A percentile compares a stretch with the other conserved stretches of the same genome.
Evolutionary conservation across 768 basidiomycete species (phyloP).

Genomic region (Pseudohyphozyma bogoriensis): DNA sequence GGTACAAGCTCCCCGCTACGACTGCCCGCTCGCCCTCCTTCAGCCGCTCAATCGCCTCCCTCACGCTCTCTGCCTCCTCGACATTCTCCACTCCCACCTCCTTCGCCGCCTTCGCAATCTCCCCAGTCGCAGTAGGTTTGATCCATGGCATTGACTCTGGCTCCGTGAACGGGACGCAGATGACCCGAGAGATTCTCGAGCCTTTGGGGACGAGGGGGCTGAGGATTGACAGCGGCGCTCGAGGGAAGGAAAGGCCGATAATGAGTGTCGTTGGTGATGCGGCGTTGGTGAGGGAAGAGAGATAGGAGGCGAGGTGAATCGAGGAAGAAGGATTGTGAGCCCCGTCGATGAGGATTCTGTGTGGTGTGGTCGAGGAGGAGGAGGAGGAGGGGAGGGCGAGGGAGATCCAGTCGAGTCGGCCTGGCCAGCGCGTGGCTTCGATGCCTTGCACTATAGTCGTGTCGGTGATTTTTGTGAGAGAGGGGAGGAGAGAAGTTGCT

Average conservation of each 20-base stretch:
- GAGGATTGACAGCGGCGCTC: conserved; percentile 17
- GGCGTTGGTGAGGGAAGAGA: conserved; percentile 43
- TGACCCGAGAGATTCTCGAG: conserved; percentile 40
- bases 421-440: conserved; percentile 58
- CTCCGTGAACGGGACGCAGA: conserved; percentile 55
- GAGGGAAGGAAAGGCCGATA: conserved; percentile 73
- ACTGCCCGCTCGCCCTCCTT: conserved; percentile 43
- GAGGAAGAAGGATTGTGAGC: conserved; percentile 86
- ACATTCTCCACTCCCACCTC: conserved; percentile 29
- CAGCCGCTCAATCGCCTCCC: conserved; percentile 37
- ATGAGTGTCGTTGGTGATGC: conserved; percentile 53
- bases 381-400: conserved; percentile 13
- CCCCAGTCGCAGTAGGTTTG: conserved; percentile 48
- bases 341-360: conserved; percentile 65
- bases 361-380: not conserved
- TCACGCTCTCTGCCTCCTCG: conserved; percentile 47
- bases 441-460: conserved; percentile 53
- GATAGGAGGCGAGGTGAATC: conserved; percentile 54
- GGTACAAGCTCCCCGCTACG: conserved; percentile 83
- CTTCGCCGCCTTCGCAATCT: conserved; percentile 40
- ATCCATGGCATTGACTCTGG: conserved; percentile 94
- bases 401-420: conserved; percentile 58
- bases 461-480: conserved; percentile 42
- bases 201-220: conserved; percentile 28
- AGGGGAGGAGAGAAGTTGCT: conserved; percentile 30